These are phyloP conservation scores for Morella rubra DNA, from an alignment of 306 rosid species.

Conservation along the genomic window DNA sequence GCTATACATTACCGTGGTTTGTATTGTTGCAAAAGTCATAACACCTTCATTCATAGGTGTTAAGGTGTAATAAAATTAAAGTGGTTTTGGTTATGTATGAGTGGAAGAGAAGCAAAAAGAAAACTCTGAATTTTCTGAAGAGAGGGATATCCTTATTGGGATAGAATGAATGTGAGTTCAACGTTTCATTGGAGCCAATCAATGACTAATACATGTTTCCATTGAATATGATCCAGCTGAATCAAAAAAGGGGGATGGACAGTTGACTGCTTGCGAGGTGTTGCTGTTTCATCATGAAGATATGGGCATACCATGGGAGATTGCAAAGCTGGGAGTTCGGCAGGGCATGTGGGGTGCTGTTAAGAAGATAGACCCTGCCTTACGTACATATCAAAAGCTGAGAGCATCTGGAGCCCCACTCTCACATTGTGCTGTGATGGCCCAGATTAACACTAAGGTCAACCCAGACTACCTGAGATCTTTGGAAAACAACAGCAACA, in stretches of 20 bases:
- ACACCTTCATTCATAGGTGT: not conserved
- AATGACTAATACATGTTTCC: conserved; percentile 22
- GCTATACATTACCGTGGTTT: not conserved
- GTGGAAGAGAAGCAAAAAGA: conserved; percentile 3
- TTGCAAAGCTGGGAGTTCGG: conserved; percentile 89
- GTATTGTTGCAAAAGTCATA: conserved; percentile 3
- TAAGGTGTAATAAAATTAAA: not conserved
- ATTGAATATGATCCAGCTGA: conserved; percentile 58
- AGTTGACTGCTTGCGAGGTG: conserved; percentile 80
- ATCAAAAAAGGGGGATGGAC: conserved; percentile 62
- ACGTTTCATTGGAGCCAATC: conserved; percentile 13
- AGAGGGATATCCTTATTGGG: conserved; percentile 16
- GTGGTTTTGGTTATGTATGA: conserved; percentile 19
- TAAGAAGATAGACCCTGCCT: conserved; percentile 81
- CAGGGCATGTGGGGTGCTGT: conserved; percentile 99
- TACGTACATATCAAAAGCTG: conserved; percentile 63
- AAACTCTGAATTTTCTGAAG: conserved; percentile 7
- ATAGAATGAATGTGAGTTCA: not conserved
- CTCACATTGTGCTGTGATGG: conserved; percentile 61
- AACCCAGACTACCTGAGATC: conserved; percentile 56
- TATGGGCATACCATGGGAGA: conserved; percentile 99
- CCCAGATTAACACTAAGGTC: conserved; percentile 72
- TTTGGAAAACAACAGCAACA: conserved; percentile 43
- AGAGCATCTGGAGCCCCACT: conserved; percentile 56
- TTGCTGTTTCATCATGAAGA: conserved; percentile 85